Conservation (phyloP, 495 filamentous ascomycete species). For the Astrothelium subdiscretum region DNA sequence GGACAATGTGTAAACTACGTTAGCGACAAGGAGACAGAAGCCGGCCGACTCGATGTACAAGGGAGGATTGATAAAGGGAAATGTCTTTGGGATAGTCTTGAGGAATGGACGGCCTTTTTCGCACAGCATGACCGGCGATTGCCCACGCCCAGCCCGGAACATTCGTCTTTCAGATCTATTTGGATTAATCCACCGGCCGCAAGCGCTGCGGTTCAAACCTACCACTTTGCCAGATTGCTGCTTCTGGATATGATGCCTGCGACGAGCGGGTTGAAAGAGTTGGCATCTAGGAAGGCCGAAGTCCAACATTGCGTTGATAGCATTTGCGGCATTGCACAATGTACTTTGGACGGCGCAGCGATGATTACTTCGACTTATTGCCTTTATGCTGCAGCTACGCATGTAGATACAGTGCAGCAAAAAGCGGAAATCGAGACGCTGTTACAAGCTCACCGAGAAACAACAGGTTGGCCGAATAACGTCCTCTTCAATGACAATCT, state of each 20-base stretch:
- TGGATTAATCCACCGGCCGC: constrained; percentile 6
- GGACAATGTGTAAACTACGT: constrained; percentile 15
- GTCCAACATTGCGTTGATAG: neutral
- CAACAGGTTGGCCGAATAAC: constrained; percentile 4
- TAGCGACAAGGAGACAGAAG: constrained; percentile 8
- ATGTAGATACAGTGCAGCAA: neutral
- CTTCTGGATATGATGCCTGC: constrained; percentile 4
- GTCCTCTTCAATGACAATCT: neutral
- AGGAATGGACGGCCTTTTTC: neutral
- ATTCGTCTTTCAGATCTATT: constrained; percentile 1
- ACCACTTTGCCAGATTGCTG: neutral
- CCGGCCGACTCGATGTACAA: neutral
- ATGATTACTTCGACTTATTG: constrained; percentile 3
- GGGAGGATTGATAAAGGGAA: neutral
- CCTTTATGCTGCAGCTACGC: constrained; percentile 3
- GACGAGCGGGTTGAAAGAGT: neutral
- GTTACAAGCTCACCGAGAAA: constrained; percentile 1
- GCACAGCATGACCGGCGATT: constrained; percentile 1
- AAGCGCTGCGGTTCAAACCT: constrained; percentile 1
- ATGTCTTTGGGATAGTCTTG: neutral
- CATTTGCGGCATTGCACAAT: constrained; percentile 2
- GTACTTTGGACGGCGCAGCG: constrained; percentile 1
- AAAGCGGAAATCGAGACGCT: neutral
- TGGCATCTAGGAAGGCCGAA: neutral
- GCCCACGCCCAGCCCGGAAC: neutral